Conservation (phyloP, 2,329 filamentous ascomycete genomes). For the Penicillium freii region DNA sequence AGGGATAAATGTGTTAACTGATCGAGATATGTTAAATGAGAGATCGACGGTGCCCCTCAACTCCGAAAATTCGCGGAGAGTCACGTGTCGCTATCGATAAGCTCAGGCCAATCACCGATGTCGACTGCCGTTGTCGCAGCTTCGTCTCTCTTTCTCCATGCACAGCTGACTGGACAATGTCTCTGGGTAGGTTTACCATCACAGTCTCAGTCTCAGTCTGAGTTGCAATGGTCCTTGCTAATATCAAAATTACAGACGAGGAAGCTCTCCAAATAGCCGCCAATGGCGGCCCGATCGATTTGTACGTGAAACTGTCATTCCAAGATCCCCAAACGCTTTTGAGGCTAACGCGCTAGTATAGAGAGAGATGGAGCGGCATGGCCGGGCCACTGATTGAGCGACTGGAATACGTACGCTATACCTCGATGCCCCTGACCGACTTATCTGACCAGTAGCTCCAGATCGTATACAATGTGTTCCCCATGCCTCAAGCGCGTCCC, state of each 20-base stretch:
- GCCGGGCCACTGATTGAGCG: constrained; percentile 64
- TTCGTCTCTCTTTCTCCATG: constrained; percentile 15
- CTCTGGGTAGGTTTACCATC: constrained; percentile 29
- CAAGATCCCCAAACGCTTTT: constrained; percentile 11
- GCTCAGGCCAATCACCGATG: constrained; percentile 19
- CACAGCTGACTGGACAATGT: constrained; percentile 28
- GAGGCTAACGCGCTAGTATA: constrained; percentile 44
- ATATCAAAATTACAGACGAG: constrained; percentile 42
- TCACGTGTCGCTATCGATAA: constrained; percentile 27
- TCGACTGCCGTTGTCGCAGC: constrained; percentile 11
- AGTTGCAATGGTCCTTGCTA: constrained; percentile 3
- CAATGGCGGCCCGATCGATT: constrained; percentile 58
- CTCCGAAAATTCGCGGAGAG: constrained; percentile 25
- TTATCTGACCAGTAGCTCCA: constrained; percentile 37
- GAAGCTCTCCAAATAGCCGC: constrained; percentile 56
- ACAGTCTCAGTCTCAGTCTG: background rate
- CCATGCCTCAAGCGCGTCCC: constrained; percentile 60
- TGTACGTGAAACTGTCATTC: constrained; percentile 44
- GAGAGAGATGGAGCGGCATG: constrained; percentile 67
- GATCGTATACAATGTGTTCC: constrained; percentile 75
- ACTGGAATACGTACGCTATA: constrained; percentile 60
- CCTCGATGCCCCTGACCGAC: background rate
- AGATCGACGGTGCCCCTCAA: constrained; percentile 22
- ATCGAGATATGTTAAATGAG: constrained; percentile 1
- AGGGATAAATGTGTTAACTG: constrained; percentile 8